Evolutionary conservation across 2,329 filamentous ascomycete genomes (phyloP), one percentile per base, ranked within the genome.

Genomic region (Colletotrichum musicola): DNA sequence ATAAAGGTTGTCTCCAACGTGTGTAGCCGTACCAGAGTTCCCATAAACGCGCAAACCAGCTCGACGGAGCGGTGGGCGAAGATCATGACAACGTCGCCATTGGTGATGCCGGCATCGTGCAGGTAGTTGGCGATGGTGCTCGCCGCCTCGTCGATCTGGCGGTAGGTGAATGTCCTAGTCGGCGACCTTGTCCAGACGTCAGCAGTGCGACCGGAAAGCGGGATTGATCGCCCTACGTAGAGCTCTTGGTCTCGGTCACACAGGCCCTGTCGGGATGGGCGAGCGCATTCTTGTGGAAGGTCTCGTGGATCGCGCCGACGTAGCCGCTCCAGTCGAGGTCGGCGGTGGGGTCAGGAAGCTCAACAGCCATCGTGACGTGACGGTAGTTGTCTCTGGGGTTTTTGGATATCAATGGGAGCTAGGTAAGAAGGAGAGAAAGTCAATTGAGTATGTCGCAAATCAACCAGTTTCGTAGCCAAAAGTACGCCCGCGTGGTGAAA

Each of bases 61-160:
- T 35, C 30, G 2, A 35, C 30, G 7, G 30, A 9, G 30, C 30
- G 30, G 30, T 35, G 30, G 30, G 30, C 30, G 30, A 35, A 35
- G 30, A 35, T 35, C 93, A 97, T 97, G 74, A 97, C 94, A 2
- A 97, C 94, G 76, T 98, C 94, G 9, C 94, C 94, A 73, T 89
- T 85, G 68, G 90, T 85, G 71, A 94, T 85, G 66, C 95, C 94
- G 74, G 89, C 86, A 58, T 91, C 85, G 62, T 92, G 87, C 20
- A 98, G 85, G 76, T 97, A 88, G 80, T 97, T 90, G 22, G 94
- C 93, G 6, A 98, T 79, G 18, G 89, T 85, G 77, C 97, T 97
- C 35, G 93, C 92, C 0, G 92, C 91, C 81, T 97, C 92, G 76
- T 94, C 87, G 76, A 98, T 97, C 75, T 97, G 93, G 72, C 85